A percentile compares a stretch with the other conserved stretches of the same genome.
Conservation (phyloP, 148 eudicot genomes). For the Silene uniflora region DNA sequence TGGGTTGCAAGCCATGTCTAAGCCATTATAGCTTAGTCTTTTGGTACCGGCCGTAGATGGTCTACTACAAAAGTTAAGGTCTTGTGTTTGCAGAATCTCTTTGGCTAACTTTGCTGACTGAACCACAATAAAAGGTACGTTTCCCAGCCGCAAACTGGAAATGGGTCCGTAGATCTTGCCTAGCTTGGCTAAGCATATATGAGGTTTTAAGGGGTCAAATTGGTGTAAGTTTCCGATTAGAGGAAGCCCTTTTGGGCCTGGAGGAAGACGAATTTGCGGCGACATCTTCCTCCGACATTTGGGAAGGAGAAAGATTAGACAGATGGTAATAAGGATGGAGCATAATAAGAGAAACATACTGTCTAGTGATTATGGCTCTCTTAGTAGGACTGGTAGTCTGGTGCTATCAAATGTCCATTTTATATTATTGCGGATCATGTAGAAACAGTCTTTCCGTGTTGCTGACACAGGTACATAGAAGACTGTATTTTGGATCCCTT, state of each 20-base stretch:
- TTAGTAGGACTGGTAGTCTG: background rate
- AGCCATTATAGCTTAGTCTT: no score
- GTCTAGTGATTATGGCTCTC: background rate
- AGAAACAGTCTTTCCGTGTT: background rate
- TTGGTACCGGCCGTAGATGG: no score
- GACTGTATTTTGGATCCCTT: no score
- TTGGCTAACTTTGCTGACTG: no score
- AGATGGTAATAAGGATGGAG: background rate
- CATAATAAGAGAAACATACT: background rate
- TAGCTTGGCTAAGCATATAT: background rate
- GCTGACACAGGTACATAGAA: background rate
- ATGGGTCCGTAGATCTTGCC: background rate
- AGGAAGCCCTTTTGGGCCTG: constrained; percentile 11
- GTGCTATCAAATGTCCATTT: background rate
- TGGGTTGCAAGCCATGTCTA: background rate
- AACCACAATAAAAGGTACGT: no score
- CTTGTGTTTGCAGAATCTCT: no score
- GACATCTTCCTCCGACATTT: background rate
- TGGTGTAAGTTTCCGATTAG: constrained; percentile 6
- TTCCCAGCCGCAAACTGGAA: background rate
- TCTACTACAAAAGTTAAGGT: no score
- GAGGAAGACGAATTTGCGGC: background rate
- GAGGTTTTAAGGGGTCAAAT: background rate
- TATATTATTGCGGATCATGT: background rate
- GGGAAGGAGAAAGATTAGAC: background rate